Conservation (phyloP, 2,329 filamentous ascomycete species). For the Sporothrix brunneoviolacea region DNA sequence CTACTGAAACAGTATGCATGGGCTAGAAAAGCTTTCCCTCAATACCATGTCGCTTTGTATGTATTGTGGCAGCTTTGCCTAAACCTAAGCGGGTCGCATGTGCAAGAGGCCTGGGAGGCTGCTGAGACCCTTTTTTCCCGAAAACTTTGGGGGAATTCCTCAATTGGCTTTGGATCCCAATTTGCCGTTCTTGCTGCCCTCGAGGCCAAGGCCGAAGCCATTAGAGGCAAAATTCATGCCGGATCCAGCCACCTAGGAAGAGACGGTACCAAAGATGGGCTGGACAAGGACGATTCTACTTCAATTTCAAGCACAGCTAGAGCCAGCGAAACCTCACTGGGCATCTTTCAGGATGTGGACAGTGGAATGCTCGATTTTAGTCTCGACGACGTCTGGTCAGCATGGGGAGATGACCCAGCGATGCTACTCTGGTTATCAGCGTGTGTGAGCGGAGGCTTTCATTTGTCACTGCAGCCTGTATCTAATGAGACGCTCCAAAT, state of each 20-base stretch:
- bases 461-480: no score
- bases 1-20: not conserved
- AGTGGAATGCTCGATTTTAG: not conserved
- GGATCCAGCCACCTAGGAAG: no score
- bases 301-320: no score
- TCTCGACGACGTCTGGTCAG: not conserved
- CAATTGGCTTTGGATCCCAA: not conserved
- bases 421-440: no score
- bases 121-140: not conserved
- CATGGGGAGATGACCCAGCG: not conserved
- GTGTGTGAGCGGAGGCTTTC: no score
- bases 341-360: no score
- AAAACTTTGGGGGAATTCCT: no score
- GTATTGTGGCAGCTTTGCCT: not conserved
- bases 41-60: conserved; percentile 3
- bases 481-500: no score
- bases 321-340: no score
- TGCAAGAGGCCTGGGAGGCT: not conserved
- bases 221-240: not conserved
- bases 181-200: conserved; percentile 3
- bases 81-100: not conserved
- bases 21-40: not conserved
- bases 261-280: no score
- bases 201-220: conserved; percentile 3
- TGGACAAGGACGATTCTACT: not conserved